Evolutionary conservation across 306 rosid genomes (phyloP).

Genomic region (Gastrolobium villosum): DNA sequence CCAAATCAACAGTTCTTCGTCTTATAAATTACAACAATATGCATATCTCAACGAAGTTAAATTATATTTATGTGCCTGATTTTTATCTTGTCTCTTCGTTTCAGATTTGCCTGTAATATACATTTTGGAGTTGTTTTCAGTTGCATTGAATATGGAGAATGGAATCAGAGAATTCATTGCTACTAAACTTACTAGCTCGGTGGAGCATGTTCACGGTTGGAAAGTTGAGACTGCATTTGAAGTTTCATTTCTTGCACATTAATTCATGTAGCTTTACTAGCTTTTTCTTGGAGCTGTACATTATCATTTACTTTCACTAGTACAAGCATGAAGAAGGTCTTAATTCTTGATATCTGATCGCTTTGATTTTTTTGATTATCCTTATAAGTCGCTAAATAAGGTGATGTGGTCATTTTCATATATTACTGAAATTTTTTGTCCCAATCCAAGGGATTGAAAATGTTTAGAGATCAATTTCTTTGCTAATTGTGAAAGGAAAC

Average conservation of each 20-base stretch:
- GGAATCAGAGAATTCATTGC: background rate
- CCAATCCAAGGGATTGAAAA: background rate
- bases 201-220: background rate
- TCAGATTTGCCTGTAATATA: background rate
- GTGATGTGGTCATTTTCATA: background rate
- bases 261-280: background rate
- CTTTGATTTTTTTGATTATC: background rate
- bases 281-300: background rate
- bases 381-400: background rate
- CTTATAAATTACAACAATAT: conserved; percentile 12
- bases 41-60: background rate
- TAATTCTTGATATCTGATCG: background rate
- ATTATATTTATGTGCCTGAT: background rate
- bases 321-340: background rate
- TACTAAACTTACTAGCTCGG: background rate
- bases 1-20: conserved; percentile 50
- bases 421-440: background rate
- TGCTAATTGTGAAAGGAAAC: background rate
- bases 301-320: background rate
- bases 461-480: background rate
- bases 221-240: background rate
- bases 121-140: background rate
- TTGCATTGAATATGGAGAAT: background rate
- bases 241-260: background rate
- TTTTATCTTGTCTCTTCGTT: background rate